Conservation (phyloP, 1,284 basidiomycete species). For the Limonomyces culmigenus region DNA sequence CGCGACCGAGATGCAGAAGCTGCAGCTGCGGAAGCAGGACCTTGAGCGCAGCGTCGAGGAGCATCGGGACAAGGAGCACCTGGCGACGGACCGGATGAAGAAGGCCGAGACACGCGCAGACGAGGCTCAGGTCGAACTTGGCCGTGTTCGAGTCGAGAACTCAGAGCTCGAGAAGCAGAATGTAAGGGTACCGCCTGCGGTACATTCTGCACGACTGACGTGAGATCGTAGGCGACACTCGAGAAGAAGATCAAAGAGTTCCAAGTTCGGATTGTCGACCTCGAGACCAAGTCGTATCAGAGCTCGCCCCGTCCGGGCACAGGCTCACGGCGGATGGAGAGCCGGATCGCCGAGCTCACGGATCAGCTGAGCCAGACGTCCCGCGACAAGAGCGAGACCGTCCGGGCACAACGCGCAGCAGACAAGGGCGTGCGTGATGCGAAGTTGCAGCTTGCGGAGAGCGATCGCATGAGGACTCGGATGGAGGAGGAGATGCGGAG, state of each 20-base stretch:
- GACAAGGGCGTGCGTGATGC: constrained; percentile 38
- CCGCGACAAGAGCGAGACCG: constrained; percentile 30
- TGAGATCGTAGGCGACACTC: constrained; percentile 39
- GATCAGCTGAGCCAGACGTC: constrained; percentile 35
- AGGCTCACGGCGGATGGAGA: constrained; percentile 39
- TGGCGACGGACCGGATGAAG: constrained; percentile 64
- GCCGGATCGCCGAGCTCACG: constrained; percentile 55
- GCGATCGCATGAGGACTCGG: constrained; percentile 37
- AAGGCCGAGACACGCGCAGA: constrained; percentile 62
- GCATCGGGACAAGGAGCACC: constrained; percentile 53
- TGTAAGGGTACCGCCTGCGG: constrained; percentile 23
- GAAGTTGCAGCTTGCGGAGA: constrained; percentile 37
- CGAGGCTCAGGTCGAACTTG: constrained; percentile 61
- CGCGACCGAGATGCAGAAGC: constrained; percentile 57
- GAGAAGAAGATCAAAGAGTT: constrained; percentile 75
- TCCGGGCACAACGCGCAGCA: constrained; percentile 27
- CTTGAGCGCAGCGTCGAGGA: constrained; percentile 66
- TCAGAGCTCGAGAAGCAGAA: constrained; percentile 64
- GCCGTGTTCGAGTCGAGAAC: constrained; percentile 60
- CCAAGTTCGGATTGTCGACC: constrained; percentile 63
- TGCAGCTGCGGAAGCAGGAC: constrained; percentile 67
- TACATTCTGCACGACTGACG: neutral
- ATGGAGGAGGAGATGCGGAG: constrained; percentile 47
- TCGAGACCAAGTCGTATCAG: constrained; percentile 63
- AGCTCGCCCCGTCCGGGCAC: constrained; percentile 41